Evolutionary conservation across 352 stramenopile species (phyloP).

Genomic region (Phytophthora chlamydospora): DNA sequence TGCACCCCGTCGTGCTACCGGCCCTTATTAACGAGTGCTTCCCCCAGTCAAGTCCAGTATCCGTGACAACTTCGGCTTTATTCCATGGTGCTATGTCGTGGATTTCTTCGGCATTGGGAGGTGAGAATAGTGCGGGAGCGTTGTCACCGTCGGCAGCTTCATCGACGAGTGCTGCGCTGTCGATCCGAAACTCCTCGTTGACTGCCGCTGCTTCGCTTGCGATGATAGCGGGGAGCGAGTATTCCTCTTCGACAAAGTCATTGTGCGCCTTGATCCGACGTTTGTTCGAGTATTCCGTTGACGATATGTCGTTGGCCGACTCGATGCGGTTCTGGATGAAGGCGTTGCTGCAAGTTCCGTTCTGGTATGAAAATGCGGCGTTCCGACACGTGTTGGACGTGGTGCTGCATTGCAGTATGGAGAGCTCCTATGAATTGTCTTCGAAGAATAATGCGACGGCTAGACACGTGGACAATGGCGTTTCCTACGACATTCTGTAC

Average conservation of each 20-base stretch:
- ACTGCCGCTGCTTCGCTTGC: constrained; percentile 57
- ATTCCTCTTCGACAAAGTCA: constrained; percentile 56
- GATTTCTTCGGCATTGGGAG: constrained; percentile 60
- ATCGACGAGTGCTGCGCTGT: constrained; percentile 48
- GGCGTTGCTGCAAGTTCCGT: constrained; percentile 69
- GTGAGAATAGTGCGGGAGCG: constrained; percentile 36
- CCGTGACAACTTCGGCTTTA: constrained; percentile 57
- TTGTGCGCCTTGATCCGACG: constrained; percentile 62
- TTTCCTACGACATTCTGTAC: constrained; percentile 32
- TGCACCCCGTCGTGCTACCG: constrained; percentile 69
- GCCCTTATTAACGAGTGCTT: constrained; percentile 70
- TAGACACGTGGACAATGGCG: not conserved
- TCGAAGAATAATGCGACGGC: not conserved
- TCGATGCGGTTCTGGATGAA: constrained; percentile 68
- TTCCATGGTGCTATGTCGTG: constrained; percentile 67
- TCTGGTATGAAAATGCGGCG: constrained; percentile 78
- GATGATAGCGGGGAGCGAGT: constrained; percentile 47
- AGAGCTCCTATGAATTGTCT: constrained; percentile 25
- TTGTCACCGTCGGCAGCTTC: constrained; percentile 43
- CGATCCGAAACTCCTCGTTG: constrained; percentile 59
- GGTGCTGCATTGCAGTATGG: constrained; percentile 74
- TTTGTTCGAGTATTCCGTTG: constrained; percentile 65
- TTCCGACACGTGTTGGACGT: constrained; percentile 74
- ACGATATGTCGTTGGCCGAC: constrained; percentile 41
- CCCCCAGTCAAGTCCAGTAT: constrained; percentile 49